Conservation (phyloP, 768 basidiomycete genomes). For the Strobilomyces dryophilus region DNA sequence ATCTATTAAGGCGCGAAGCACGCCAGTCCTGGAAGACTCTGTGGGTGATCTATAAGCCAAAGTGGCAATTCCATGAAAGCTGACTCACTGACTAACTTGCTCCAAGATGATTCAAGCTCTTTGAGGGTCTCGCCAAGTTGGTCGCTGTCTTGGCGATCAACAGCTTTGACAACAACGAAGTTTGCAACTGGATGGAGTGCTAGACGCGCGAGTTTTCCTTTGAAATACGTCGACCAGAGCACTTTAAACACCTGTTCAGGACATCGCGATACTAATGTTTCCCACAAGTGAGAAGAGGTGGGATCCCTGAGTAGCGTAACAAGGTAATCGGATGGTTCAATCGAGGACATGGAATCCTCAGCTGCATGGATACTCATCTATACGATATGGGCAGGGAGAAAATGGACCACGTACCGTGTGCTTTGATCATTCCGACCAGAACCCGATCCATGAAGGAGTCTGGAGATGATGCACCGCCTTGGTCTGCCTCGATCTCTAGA, state of each 20-base stretch:
- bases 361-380: conserved; percentile 30
- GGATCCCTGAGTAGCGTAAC: conserved; percentile 78
- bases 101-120: conserved; percentile 59
- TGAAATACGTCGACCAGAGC: conserved; percentile 79
- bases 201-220: conserved; percentile 64
- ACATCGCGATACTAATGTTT: conserved; percentile 65
- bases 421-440: conserved; percentile 68
- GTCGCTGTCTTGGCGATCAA: conserved; percentile 54
- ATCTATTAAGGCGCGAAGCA: conserved; percentile 73
- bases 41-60: conserved; percentile 3
- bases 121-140: conserved; percentile 52
- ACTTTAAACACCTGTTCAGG: conserved; percentile 56
- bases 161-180: conserved; percentile 81
- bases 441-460: conserved; percentile 81
- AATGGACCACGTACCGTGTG: conserved; percentile 46
- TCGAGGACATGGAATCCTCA: conserved; percentile 29
- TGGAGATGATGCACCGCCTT: conserved; percentile 49
- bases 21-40: conserved; percentile 74
- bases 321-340: conserved; percentile 72
- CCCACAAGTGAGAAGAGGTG: conserved; percentile 88
- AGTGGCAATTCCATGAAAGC: not conserved
- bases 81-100: conserved; percentile 66
- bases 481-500: conserved; percentile 76
- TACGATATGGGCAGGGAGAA: not conserved
- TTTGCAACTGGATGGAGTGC: conserved; percentile 90